These are phyloP conservation scores for Clavispora vitiphila DNA, from an alignment of 805 yeast genomes.

Conservation along the genomic window DNA sequence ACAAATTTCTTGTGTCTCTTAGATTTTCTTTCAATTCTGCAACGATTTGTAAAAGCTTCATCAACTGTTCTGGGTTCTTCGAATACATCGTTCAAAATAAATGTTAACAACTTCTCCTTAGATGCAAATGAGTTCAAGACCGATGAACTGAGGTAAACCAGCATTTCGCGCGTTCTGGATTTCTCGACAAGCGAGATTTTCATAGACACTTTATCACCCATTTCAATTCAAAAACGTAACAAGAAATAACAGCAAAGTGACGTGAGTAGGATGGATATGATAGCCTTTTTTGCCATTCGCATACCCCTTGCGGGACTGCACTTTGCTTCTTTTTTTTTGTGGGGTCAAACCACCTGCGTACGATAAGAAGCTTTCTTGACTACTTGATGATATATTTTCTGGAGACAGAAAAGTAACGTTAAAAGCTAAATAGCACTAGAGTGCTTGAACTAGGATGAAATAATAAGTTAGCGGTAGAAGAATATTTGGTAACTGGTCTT, in stretches of 20 bases:
- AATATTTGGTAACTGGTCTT: conserved; percentile 95
- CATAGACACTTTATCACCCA: not conserved
- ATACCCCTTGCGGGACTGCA: not conserved
- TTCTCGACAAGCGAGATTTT: not conserved
- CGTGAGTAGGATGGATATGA: not conserved
- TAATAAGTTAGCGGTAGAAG: conserved; percentile 50
- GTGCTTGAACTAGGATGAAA: too few species aligned
- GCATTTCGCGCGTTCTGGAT: not conserved
- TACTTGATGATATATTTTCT: not conserved
- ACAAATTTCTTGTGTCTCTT: conserved; percentile 41
- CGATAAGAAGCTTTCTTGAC: not conserved
- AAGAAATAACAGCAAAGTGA: not conserved
- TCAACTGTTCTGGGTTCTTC: not conserved
- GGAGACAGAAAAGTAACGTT: too few species aligned
- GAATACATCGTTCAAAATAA: conserved; percentile 2
- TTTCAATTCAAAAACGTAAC: not conserved
- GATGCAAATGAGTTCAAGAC: not conserved
- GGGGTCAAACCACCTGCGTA: not conserved
- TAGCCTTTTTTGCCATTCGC: not conserved
- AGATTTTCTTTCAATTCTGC: conserved; percentile 36
- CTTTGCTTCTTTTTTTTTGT: not conserved
- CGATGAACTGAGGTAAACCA: not conserved
- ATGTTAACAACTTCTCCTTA: conserved; percentile 1
- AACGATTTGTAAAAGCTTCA: conserved; percentile 1
- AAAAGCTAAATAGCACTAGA: too few species aligned